A percentile compares a stretch with the other conserved stretches of the same genome.
phyloP scores from a whole-genome alignment of 805 yeast genomes.

The Candida fluviatilis region DNA sequence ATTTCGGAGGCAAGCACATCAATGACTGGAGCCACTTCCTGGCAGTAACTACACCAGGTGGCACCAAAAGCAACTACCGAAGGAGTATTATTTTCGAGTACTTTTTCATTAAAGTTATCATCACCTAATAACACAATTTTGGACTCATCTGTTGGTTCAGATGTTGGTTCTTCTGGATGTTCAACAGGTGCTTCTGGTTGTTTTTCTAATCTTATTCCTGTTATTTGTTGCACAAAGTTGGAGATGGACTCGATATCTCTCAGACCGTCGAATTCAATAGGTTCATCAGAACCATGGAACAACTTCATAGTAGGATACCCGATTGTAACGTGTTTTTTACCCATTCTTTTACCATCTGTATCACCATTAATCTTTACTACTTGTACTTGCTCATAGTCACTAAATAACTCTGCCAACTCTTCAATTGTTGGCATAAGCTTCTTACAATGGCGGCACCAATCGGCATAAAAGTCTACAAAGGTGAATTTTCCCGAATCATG shows the following conservation, averaged over 20 bases:
- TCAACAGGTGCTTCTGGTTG: constrained; percentile 8
- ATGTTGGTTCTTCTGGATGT: constrained; percentile 10
- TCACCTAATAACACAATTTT: constrained; percentile 30
- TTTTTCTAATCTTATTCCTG: constrained; percentile 21
- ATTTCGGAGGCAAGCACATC: constrained; percentile 48
- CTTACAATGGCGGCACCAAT: constrained; percentile 72
- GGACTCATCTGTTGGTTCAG: constrained; percentile 2
- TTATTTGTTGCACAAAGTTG: constrained; percentile 44
- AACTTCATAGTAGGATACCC: constrained; percentile 67
- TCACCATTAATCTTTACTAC: constrained; percentile 61
- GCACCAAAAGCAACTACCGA: constrained; percentile 54
- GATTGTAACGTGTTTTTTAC: constrained; percentile 46
- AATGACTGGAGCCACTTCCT: constrained; percentile 48
- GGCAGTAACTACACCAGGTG: constrained; percentile 58
- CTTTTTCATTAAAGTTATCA: constrained; percentile 38
- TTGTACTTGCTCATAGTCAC: constrained; percentile 35
- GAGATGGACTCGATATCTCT: constrained; percentile 49
- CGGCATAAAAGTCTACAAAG: constrained; percentile 53
- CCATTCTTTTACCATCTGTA: constrained; percentile 43
- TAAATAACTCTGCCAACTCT: constrained; percentile 28
- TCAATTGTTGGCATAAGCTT: constrained; percentile 49
- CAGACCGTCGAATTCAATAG: constrained; percentile 54
- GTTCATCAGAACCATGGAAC: constrained; percentile 48
- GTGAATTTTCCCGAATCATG: constrained; percentile 48
- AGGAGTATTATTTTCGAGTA: constrained; percentile 29